phyloP scores from a whole-genome alignment of 1,284 basidiomycete species.

The Cutaneotrichosporon dermatis region DNA sequence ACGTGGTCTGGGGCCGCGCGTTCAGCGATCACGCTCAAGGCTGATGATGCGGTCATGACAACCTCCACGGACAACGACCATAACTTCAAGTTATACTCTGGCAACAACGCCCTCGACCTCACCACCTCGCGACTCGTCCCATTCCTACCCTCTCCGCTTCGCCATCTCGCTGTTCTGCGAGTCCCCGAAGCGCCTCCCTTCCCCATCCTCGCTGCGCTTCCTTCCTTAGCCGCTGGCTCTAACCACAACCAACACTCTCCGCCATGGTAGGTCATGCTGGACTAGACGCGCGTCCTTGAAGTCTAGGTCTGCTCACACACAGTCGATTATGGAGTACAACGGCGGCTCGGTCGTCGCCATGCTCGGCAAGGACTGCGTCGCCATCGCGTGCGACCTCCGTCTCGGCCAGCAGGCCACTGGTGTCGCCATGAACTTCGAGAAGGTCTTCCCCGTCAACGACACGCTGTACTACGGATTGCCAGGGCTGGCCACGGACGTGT shows the following conservation, averaged over 20 bases:
- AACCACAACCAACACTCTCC: not conserved
- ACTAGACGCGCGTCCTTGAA: not conserved
- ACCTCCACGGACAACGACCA: not conserved
- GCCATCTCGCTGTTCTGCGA: no score
- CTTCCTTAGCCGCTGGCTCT: no score
- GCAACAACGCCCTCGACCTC: not conserved
- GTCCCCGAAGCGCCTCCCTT: no score
- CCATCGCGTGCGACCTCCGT: constrained; percentile 90
- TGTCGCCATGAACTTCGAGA: constrained; percentile 59
- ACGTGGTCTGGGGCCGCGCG: constrained; percentile 7
- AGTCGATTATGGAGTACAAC: constrained; percentile 48
- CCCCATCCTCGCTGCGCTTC: no score
- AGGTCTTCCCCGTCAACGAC: constrained; percentile 94
- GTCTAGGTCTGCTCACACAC: not conserved
- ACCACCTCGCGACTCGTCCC: not conserved
- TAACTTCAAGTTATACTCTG: no score
- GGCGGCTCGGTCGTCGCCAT: constrained; percentile 94
- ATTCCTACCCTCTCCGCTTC: not conserved
- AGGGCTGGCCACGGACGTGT: constrained; percentile 88
- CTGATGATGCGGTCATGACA: constrained; percentile 5
- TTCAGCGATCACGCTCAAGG: not conserved
- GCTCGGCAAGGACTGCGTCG: constrained; percentile 98
- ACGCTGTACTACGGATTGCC: constrained; percentile 88
- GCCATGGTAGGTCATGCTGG: not conserved
- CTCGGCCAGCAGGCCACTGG: constrained; percentile 86